phyloP scores from a whole-genome alignment of 169 alveolate species.

The Plasmodium gonderi region DNA sequence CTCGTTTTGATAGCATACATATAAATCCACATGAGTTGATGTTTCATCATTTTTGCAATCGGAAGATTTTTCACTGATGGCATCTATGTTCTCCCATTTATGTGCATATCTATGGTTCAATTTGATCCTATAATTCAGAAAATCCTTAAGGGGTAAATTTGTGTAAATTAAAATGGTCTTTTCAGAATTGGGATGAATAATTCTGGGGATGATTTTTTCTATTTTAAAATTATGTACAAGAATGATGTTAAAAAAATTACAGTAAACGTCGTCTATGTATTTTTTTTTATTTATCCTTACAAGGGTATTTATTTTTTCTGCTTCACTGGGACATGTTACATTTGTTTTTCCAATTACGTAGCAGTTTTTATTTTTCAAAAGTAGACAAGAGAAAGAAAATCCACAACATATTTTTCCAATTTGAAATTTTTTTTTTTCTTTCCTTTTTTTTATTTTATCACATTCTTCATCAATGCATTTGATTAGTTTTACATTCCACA shows the following conservation, averaged over 20 bases:
- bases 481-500: background rate
- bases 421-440: slow-evolving; percentile 1
- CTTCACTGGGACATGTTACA: background rate
- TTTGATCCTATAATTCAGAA: background rate
- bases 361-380: slow-evolving; percentile 38
- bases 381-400: slow-evolving; percentile 51
- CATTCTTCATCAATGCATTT: background rate
- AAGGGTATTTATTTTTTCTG: background rate
- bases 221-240: slow-evolving; percentile 52
- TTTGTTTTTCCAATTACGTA: slow-evolving; percentile 29
- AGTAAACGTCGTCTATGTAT: slow-evolving; percentile 42
- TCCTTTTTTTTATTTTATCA: background rate
- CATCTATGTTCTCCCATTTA: background rate
- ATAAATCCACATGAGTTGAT: background rate
- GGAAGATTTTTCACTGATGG: background rate
- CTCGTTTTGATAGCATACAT: background rate
- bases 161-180: background rate
- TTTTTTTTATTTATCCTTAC: slow-evolving; percentile 39
- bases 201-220: slow-evolving; percentile 9
- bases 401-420: slow-evolving; percentile 61
- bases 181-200: slow-evolving; percentile 16
- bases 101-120: background rate
- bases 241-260: slow-evolving; percentile 39
- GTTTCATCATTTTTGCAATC: background rate
- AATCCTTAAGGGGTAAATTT: slow-evolving; percentile 29